Base-by-base conservation (phyloP, 331 rosid genomes). In the Stylosanthes scabra region DNA sequence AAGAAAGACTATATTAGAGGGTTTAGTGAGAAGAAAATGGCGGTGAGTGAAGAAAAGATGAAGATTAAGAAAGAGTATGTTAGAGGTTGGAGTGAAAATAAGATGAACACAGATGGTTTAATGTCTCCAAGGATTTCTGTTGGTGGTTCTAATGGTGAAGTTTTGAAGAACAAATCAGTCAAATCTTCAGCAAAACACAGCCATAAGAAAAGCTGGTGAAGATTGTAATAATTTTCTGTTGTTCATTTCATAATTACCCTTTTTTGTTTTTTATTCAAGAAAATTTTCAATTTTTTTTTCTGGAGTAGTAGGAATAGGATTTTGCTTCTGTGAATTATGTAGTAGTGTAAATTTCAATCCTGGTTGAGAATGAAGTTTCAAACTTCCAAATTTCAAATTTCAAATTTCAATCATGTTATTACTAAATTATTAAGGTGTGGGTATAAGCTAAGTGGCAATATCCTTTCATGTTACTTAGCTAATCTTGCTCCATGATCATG, bases 141-240 rank as follows among this genome's bases (percentile, higher is more conserved):
- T 76, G 82, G 57, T 45, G 57, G 49, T 74, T 44, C 68, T 1
- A 84, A 73, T 34, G 7, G 6, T 34, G 39, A 34, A 28, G 58
- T 12, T 11, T 68, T 56, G 6, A 82, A 80, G 70, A 76, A 64
- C 59, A 83, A 66, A n/a, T n/a, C n/a, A n/a, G n/a, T n/a, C n/a
- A n/a, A n/a, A 49, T 66, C 81, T 40, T 29, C 71, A 3, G 41
- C 45, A 25, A 63, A 78, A 50, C 83, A 65, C 15, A 79, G 76
- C 29, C 87, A 79, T 39, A 86, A 67, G 80, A 88, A 81, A 81
- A 86, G 85, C 74, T 87, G 74, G 84, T 91, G 91, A 90, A 50
- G 58, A 57, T 65, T 68, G 9, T 44, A 13, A 34, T 44, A 13
- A 34, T 34, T 4, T 34, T 34, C 16, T 4, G 6, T 12, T 49